Percentiles rank a stretch among this genome's conserved stretches.
These are phyloP conservation scores for Pseudozyma pruni DNA, from an alignment of 1,284 basidiomycete species.

Conservation along the genomic window DNA sequence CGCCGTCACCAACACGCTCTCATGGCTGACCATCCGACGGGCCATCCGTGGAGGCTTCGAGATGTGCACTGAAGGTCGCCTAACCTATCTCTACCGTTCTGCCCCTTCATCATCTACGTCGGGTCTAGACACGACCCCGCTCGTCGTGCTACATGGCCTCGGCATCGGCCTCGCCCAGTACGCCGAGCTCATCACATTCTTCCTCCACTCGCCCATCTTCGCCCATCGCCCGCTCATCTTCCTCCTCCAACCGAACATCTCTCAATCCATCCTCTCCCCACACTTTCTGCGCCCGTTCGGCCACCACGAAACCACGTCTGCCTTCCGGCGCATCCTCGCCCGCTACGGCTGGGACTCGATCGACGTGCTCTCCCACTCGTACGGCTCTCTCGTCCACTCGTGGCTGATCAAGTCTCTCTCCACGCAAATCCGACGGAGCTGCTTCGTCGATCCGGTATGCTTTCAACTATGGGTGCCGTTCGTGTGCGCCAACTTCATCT, in stretches of 20 bases:
- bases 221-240: slow-evolving; percentile 57
- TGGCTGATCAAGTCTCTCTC: slow-evolving; percentile 62
- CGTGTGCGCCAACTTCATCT: slow-evolving; percentile 61
- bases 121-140: slow-evolving; percentile 27
- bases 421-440: slow-evolving; percentile 36
- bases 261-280: slow-evolving; percentile 55
- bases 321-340: slow-evolving; percentile 46
- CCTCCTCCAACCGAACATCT: slow-evolving; percentile 61
- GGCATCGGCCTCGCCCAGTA: slow-evolving; percentile 61
- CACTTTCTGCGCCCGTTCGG: slow-evolving; percentile 55
- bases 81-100: slow-evolving; percentile 58
- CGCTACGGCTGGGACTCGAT: slow-evolving; percentile 38
- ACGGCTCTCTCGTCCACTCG: slow-evolving; percentile 61
- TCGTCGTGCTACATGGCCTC: slow-evolving; percentile 60
- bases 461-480: slow-evolving; percentile 63
- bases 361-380: slow-evolving; percentile 62
- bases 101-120: slow-evolving; percentile 20
- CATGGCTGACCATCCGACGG: slow-evolving; percentile 22
- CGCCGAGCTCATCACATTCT: slow-evolving; percentile 29
- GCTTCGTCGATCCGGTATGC: slow-evolving; percentile 65
- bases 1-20: slow-evolving; percentile 32
- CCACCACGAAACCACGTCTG: slow-evolving; percentile 50
- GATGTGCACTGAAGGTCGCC: slow-evolving; percentile 29
- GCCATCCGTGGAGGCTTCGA: slow-evolving; percentile 45
- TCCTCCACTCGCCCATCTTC: slow-evolving; percentile 30